Conservation (phyloP, 2,329 filamentous ascomycete genomes). For the Neoascochyta sp. region DNA sequence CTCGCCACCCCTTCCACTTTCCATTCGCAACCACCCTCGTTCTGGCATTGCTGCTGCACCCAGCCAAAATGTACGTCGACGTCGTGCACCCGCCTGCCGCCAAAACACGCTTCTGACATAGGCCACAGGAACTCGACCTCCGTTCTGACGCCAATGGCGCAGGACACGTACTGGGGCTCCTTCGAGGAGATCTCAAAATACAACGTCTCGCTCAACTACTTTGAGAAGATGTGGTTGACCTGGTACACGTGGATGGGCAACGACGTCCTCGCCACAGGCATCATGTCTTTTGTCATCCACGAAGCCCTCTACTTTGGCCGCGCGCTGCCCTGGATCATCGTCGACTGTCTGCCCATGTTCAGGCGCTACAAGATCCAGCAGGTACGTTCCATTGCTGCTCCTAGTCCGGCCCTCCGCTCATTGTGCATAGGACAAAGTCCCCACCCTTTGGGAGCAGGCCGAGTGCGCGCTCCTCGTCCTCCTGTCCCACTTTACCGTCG, state of each 20-base stretch:
- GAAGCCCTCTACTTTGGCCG: constrained; percentile 93
- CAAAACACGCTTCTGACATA: constrained; percentile 16
- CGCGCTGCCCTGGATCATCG: constrained; percentile 84
- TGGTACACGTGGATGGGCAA: constrained; percentile 99
- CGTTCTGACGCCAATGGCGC: constrained; percentile 38
- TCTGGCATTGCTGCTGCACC: constrained; percentile 11
- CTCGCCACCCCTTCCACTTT: constrained; percentile 4
- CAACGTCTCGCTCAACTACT: constrained; percentile 82
- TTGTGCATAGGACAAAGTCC: constrained; percentile 66
- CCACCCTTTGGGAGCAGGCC: constrained; percentile 90
- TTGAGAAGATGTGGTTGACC: constrained; percentile 86
- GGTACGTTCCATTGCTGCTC: constrained; percentile 49
- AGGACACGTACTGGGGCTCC: constrained; percentile 62
- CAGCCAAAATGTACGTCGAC: constrained; percentile 27
- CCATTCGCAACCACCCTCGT: constrained; percentile 1
- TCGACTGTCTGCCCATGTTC: constrained; percentile 83
- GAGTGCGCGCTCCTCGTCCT: constrained; percentile 90
- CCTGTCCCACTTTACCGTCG: constrained; percentile 93
- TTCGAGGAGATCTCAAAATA: constrained; percentile 63
- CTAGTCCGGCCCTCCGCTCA: no score
- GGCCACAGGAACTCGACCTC: constrained; percentile 35
- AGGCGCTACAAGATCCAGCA: constrained; percentile 92
- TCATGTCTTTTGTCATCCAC: constrained; percentile 96
- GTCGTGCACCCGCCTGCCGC: constrained; percentile 7
- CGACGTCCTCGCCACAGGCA: constrained; percentile 90